These are phyloP conservation scores for Colletotrichum nymphaeae DNA, from an alignment of 2,329 filamentous ascomycete genomes.

Conservation along the genomic window DNA sequence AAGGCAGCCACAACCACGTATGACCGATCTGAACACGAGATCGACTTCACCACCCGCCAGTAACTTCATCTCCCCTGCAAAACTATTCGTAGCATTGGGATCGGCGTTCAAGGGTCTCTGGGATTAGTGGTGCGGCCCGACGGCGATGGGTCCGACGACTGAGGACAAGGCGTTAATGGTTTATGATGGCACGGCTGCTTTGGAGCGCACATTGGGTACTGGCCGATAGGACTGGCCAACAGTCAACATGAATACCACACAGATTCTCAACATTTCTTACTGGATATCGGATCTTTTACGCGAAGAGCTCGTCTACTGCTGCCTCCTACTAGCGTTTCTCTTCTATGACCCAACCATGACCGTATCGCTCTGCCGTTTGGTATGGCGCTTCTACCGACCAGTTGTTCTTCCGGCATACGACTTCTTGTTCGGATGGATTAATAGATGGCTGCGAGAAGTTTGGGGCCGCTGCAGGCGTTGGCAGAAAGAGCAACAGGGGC, in stretches of 20 bases:
- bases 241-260: background rate
- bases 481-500: no score
- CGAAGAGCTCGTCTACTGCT: background rate
- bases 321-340: background rate
- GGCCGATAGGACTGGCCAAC: background rate
- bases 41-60: conserved; percentile 81
- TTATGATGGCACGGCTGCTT: background rate
- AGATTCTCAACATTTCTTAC: background rate
- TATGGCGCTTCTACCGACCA: background rate
- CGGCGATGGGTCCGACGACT: no score
- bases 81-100: background rate
- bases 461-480: no score
- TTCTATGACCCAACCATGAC: background rate
- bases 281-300: background rate
- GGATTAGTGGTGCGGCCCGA: background rate
- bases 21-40: conserved; percentile 75
- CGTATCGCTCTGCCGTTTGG: background rate
- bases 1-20: conserved; percentile 73
- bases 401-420: background rate
- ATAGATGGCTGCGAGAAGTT: no score
- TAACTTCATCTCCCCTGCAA: background rate
- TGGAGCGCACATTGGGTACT: background rate
- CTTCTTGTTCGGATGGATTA: background rate
- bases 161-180: background rate
- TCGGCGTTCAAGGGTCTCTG: background rate